Evolutionary conservation across 192 early-diverging fungal species (phyloP), one percentile per base, ranked within the genome.

Genomic region (Linnemannia exigua): DNA sequence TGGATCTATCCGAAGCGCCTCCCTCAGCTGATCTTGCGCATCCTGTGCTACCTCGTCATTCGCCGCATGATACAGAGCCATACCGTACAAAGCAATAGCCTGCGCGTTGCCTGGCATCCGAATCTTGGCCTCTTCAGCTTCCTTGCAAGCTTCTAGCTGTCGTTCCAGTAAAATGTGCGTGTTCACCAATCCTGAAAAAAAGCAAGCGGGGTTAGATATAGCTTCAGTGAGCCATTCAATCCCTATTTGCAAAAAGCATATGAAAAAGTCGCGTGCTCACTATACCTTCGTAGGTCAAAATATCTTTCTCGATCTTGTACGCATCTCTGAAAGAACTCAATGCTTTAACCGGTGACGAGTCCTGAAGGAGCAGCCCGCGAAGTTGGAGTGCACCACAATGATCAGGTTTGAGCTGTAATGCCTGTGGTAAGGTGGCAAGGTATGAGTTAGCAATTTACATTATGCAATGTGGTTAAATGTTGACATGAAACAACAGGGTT

Each of bases 331-430:
- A 78, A 20, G 48, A 72, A 28, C 77, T 44, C 19, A 83, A 19
- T 31, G 81, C 75, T 74, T 67, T 74, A 5, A 69, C 35, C 3
- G 81, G 81, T 5, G 58, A n/a, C 2, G 50, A 51, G 2, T 77
- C 75, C 46, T 77, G 17, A 25, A 48, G 44, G 12, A 83, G 15
- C 4, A 63, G 76, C 19, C 80, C 80, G 28, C 54, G 50, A 22
- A 76, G 52, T 44, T 82, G 80, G 5, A 82, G 80, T 17, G 81
- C 75, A 6, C 81, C 76, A 36, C 76, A 74, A 33, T 83, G 81
- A 47, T 54, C 46, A 33, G 81, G 66, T 17, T 28, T 47, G 17
- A 83, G 63, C 38, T 74, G 25, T 0, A 83, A 51, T 9, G 81
- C 81, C 81, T 83, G 70, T 47, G 11, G 44, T 75, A 7, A 48